Evolutionary conservation across 176 grass and related monocot genomes (phyloP).

Genomic region (Oryza glumipatula): DNA sequence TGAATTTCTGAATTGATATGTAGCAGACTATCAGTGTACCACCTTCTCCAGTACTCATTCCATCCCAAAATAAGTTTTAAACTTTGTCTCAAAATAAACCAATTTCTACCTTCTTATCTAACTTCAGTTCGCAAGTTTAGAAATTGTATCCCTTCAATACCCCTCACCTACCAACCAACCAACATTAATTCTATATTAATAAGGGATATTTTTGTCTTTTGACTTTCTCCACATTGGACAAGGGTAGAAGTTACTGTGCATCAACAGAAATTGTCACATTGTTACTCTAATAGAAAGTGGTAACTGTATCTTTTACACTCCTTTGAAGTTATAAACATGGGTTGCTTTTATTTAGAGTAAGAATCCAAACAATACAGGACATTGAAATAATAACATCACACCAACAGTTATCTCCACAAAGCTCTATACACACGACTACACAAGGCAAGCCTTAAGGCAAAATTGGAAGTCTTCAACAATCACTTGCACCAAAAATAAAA

Average conservation of each 20-base stretch:
- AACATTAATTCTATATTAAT: too few relatives aligned
- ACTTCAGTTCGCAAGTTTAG: too few relatives aligned
- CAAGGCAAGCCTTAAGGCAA: conserved; percentile 11
- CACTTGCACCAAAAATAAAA: background rate
- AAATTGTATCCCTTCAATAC: too few relatives aligned
- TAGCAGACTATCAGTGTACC: background rate
- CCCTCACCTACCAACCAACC: too few relatives aligned
- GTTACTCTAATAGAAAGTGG: background rate
- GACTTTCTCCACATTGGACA: too few relatives aligned
- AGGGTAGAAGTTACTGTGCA: background rate
- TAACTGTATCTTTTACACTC: background rate
- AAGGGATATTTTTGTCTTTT: too few relatives aligned
- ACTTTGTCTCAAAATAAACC: too few relatives aligned
- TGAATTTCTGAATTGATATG: background rate
- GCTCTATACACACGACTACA: background rate
- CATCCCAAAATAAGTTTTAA: too few relatives aligned
- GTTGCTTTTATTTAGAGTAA: background rate
- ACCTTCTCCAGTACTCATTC: background rate
- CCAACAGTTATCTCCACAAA: background rate
- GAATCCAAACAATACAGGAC: background rate
- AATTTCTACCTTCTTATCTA: too few relatives aligned
- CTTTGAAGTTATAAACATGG: background rate
- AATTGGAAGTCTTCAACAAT: conserved; percentile 22
- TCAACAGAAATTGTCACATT: background rate
- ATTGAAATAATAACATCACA: background rate